Conservation (phyloP, 2,329 filamentous ascomycete species). For the Neonectria ditissima region DNA sequence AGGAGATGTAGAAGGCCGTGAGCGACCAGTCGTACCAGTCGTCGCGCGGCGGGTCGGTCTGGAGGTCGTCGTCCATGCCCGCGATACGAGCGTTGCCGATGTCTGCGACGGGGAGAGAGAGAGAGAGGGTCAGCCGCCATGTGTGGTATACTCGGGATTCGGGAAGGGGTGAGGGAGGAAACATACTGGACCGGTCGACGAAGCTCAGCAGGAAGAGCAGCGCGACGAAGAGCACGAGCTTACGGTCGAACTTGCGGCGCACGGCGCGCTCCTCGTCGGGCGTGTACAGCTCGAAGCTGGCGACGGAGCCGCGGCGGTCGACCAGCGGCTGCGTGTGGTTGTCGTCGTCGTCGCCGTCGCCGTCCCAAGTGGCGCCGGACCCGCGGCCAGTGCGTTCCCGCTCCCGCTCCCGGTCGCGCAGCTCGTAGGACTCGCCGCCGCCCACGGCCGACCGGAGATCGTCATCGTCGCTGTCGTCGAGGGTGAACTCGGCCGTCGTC, state of each 20-base stretch:
- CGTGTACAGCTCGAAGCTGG: slow-evolving; percentile 59
- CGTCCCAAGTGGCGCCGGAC: slow-evolving; percentile 34
- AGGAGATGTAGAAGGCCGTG: slow-evolving; percentile 71
- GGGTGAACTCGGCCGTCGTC: slow-evolving; percentile 52
- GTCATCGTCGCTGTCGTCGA: slow-evolving; percentile 52
- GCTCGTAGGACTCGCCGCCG: slow-evolving; percentile 50
- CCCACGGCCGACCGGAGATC: slow-evolving; percentile 50
- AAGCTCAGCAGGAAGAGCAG: slow-evolving; percentile 88
- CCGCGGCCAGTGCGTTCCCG: slow-evolving; percentile 25
- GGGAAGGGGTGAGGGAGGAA: not conserved
- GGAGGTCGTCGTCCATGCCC: slow-evolving; percentile 71
- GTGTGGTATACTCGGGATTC: not conserved
- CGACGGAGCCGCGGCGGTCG: slow-evolving; percentile 45
- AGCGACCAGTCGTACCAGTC: slow-evolving; percentile 72
- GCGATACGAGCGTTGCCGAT: slow-evolving; percentile 74
- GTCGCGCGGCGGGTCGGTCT: slow-evolving; percentile 58
- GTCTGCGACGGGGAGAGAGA: slow-evolving; percentile 56
- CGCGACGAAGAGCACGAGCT: slow-evolving; percentile 83
- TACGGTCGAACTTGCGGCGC: slow-evolving; percentile 79
- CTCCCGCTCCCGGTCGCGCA: slow-evolving; percentile 41
- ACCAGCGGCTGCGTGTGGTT: slow-evolving; percentile 35
- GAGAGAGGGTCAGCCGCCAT: not conserved
- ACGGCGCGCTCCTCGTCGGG: slow-evolving; percentile 79
- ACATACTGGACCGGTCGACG: slow-evolving; percentile 84
- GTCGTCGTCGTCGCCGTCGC: slow-evolving; percentile 33